Conservation (phyloP, 2,329 filamentous ascomycete genomes). For the Rutstroemia sp. region DNA sequence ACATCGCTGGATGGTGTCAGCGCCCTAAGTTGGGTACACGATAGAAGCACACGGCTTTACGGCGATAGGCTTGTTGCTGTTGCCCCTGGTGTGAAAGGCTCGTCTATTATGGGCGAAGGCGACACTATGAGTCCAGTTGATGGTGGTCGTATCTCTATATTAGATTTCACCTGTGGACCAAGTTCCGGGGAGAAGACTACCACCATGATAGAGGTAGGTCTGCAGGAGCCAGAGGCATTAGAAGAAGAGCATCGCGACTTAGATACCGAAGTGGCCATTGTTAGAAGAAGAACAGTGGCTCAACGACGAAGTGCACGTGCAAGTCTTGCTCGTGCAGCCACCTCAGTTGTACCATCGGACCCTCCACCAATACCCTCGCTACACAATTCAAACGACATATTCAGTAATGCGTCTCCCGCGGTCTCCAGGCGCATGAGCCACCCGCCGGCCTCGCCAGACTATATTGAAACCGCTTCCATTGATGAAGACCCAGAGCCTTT, state of each 20-base stretch:
- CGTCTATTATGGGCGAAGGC: conserved; percentile 51
- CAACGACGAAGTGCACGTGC: conserved; percentile 44
- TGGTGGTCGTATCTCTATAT: conserved; percentile 62
- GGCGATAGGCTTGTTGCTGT: conserved; percentile 60
- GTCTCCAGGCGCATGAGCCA: conserved; percentile 16
- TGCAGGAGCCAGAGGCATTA: conserved; percentile 56
- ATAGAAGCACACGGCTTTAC: conserved; percentile 39
- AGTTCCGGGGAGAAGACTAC: conserved; percentile 48
- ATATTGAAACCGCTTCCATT: conserved; percentile 22
- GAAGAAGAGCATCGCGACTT: conserved; percentile 69
- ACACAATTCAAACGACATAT: conserved; percentile 16
- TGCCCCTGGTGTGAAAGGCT: conserved; percentile 59
- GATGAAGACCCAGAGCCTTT: conserved; percentile 42
- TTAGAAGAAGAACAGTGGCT: conserved; percentile 65
- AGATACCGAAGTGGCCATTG: conserved; percentile 71
- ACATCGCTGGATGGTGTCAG: conserved; percentile 58
- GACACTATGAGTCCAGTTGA: conserved; percentile 72
- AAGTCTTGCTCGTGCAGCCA: conserved; percentile 42
- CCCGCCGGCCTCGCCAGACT: conserved; percentile 14
- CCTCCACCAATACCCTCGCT: conserved; percentile 22
- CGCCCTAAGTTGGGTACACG: conserved; percentile 64
- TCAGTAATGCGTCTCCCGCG: conserved; percentile 12
- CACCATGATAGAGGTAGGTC: conserved; percentile 67
- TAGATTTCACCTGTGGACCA: conserved; percentile 64
- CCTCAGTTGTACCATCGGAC: conserved; percentile 29